Evolutionary conservation across 78 protist species (phyloP).

Genomic region (Creolimax fragrantissima): DNA sequence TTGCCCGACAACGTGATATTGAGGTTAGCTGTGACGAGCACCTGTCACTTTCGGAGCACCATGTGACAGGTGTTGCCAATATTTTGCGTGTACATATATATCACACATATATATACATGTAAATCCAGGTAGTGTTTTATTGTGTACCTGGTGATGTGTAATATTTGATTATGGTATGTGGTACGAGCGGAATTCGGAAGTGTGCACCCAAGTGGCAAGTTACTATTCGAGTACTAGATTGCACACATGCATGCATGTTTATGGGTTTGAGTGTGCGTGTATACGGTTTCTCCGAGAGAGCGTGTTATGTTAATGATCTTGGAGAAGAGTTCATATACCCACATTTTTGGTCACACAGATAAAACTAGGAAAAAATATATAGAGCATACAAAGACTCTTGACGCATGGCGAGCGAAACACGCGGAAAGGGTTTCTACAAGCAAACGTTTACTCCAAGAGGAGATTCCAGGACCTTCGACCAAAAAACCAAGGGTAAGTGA

Average conservation of each 20-base stretch:
- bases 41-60: not conserved
- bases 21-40: no score
- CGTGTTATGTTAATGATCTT: no score
- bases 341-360: no score
- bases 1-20: no score
- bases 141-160: not conserved
- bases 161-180: not conserved
- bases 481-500: no score
- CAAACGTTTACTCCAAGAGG: not conserved
- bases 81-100: not conserved
- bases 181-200: not conserved
- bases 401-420: not conserved
- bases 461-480: not conserved
- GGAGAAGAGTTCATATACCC: no score
- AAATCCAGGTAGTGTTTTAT: not conserved
- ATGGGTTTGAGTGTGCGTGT: not conserved
- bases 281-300: no score
- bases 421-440: not conserved
- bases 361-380: no score
- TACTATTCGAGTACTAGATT: not conserved
- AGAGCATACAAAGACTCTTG: not conserved
- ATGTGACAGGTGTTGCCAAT: not conserved
- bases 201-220: not conserved
- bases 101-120: not conserved
- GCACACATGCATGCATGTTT: not conserved